A percentile compares a stretch with the other conserved stretches of the same genome.
These are phyloP conservation scores for Benincasa hispida DNA, from an alignment of 306 rosid species.

Conservation along the genomic window DNA sequence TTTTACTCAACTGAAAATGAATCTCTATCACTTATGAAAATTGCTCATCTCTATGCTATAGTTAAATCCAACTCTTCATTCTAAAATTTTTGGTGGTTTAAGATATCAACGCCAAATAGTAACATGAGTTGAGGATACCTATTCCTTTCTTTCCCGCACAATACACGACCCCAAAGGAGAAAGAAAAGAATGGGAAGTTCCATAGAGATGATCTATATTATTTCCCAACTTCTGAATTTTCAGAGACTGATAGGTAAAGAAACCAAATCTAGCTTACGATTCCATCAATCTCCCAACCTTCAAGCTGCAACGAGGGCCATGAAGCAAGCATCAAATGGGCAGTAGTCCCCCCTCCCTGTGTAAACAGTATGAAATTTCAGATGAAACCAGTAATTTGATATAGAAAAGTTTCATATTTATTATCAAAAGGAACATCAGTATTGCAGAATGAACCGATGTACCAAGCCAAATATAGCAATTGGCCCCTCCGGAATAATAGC, in stretches of 20 bases:
- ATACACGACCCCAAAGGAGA: neutral
- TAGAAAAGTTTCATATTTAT: constrained; percentile 4
- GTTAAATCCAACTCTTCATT: neutral
- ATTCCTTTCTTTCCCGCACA: neutral
- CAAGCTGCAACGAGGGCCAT: constrained; percentile 88
- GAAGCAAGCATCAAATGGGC: constrained; percentile 83
- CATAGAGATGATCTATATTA: neutral
- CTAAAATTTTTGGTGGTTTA: neutral
- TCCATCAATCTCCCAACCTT: constrained; percentile 92
- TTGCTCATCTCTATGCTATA: neutral
- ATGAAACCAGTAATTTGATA: constrained; percentile 3
- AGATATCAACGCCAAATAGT: neutral
- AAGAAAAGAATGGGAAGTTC: neutral
- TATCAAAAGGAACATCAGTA: neutral
- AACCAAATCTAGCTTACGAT: constrained; percentile 37
- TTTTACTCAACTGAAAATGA: neutral
- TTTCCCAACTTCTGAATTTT: neutral
- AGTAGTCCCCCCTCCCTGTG: constrained; percentile 92
- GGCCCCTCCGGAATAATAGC: constrained; percentile 87
- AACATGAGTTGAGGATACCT: neutral
- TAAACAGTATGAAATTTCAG: constrained; percentile 11
- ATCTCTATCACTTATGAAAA: neutral
- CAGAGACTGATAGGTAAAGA: constrained; percentile 6
- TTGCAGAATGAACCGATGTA: constrained; percentile 13
- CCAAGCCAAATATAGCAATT: constrained; percentile 88